These are phyloP conservation scores for Neopestalotiopsis sp. DNA, from an alignment of 2,329 filamentous ascomycete genomes.

Conservation along the genomic window DNA sequence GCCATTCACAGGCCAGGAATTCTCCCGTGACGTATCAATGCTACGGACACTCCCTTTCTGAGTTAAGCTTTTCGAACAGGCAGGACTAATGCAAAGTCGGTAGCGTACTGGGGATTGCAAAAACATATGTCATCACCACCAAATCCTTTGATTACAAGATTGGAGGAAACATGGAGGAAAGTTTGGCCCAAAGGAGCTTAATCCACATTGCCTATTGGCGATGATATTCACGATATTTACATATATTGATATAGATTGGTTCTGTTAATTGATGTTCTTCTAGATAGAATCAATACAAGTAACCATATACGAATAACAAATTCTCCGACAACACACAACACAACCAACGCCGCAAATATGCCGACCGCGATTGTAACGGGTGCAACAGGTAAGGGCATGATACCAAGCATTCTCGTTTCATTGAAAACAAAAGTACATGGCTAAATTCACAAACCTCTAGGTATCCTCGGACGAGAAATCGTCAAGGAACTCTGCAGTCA, in stretches of 20 bases:
- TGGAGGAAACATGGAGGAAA: neutral
- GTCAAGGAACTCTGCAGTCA: neutral
- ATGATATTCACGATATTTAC: neutral
- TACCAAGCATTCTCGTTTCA: neutral
- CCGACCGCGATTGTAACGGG: neutral
- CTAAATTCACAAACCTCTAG: neutral
- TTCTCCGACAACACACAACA: neutral
- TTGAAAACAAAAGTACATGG: neutral
- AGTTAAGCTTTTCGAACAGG: neutral
- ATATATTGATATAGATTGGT: neutral
- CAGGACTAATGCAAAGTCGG: neutral
- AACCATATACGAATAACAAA: no score
- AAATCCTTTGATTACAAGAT: neutral
- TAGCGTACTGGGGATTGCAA: neutral
- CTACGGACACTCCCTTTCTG: neutral
- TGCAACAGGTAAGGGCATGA: neutral
- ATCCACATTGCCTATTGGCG: neutral
- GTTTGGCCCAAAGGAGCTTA: neutral
- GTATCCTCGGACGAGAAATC: neutral
- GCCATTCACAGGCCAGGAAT: neutral
- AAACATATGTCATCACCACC: neutral
- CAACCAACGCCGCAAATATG: neutral
- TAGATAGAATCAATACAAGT: no score
- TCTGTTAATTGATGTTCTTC: no score
- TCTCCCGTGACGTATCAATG: neutral